Evolutionary conservation across 148 eudicot species (phyloP).

Genomic region (Vaccinium macrocarpon): DNA sequence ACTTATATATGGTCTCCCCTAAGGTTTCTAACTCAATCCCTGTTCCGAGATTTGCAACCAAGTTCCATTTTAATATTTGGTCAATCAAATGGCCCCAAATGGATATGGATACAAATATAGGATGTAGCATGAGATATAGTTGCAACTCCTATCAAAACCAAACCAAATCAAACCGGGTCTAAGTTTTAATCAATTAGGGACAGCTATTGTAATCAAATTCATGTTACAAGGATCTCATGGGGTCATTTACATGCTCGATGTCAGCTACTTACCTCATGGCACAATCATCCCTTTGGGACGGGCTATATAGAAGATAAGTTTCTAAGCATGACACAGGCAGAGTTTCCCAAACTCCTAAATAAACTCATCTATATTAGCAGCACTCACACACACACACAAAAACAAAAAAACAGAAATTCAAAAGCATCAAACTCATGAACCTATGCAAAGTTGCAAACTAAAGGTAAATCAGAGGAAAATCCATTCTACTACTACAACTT

Average conservation of each 20-base stretch:
- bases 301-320: too few species aligned
- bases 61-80: background rate
- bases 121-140: background rate
- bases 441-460: conserved; percentile 6
- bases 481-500: background rate
- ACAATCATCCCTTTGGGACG: too few species aligned
- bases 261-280: background rate
- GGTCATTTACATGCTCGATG: background rate
- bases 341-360: too few species aligned
- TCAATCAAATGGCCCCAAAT: background rate
- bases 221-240: background rate
- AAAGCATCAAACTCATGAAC: too few species aligned
- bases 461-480: background rate
- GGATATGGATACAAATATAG: background rate
- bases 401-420: too few species aligned
- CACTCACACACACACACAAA: too few species aligned
- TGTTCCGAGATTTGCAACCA: background rate
- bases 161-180: background rate
- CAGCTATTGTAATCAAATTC: background rate
- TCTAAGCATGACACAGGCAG: too few species aligned
- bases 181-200: background rate
- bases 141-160: background rate
- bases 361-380: too few species aligned
- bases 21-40: background rate
- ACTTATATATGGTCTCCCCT: background rate